Base-by-base conservation (phyloP, 2,329 filamentous ascomycete genomes). In the Ascochyta pisi region DNA sequence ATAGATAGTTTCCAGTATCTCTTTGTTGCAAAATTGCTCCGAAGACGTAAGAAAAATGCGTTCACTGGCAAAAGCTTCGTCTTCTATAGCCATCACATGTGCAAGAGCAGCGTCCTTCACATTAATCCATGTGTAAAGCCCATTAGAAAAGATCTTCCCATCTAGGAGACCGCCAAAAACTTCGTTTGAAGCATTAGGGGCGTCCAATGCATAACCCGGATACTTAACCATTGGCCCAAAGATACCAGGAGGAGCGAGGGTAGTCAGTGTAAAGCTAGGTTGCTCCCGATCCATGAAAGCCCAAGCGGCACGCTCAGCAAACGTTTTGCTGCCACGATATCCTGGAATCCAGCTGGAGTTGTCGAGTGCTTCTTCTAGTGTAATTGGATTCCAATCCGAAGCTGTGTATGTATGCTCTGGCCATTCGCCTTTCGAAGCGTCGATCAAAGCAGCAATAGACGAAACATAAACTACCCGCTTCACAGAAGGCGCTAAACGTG, bases 401-500 rank as follows among this genome's bases (percentile, higher is more conserved):
- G 78, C 81, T 0, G 76, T 78, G 65, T 84, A 84, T 1, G 74
- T 79, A 58, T 82, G 74, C 1, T 70, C 74, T 3, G 75, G 71
- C 54, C 71, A 68, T 44, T 63, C 66, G 34, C 81, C 82, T 59
- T 85, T 83, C 66, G 77, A 81, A 0, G 73, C 37, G 62, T 87
- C 80, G 39, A 87, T 64, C 13, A 89, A 84, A 0, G 85, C 78
- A 23, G 85, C 86, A 61, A 88, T 88, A 3, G 85, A 88, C 3
- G 84, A 87, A 0, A 85, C 87, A 60, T 88, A 80, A 3, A 86
- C 86, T 7, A 94, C 88, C 57, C 88, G 83, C 77, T 86, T 89
- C 42, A 94, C 89, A 73, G 66, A 83, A 65, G 84, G 84, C 1
- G 84, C 84, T 46, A 76, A 75, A 57, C 80, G 79, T 68, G 84